Percentiles rank a stretch among this genome's conserved stretches.
Conservation (phyloP, 768 basidiomycete species). For the Asterophora lycoperdoides region DNA sequence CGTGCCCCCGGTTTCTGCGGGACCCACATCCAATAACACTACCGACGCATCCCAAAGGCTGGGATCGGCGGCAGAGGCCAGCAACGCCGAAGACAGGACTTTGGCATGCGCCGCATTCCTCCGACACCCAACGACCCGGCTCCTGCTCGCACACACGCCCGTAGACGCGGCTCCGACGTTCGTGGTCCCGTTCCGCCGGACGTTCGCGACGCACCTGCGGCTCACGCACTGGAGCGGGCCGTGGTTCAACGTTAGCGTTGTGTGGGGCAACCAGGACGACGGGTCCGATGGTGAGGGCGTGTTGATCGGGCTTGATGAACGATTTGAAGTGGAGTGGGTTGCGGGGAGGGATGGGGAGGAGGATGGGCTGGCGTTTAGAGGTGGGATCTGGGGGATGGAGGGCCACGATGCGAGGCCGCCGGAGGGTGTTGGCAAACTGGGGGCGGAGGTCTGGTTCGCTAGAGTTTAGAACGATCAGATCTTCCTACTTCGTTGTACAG, state of each 20-base stretch:
- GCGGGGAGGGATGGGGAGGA: constrained; percentile 14
- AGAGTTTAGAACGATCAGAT: no score
- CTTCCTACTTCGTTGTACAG: no score
- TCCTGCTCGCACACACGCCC: constrained; percentile 22
- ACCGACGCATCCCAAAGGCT: no score
- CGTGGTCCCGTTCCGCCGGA: constrained; percentile 30
- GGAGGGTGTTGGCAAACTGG: constrained; percentile 26
- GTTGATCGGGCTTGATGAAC: constrained; percentile 31
- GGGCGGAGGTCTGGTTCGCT: constrained; percentile 38
- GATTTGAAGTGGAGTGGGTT: constrained; percentile 38
- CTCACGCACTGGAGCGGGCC: constrained; percentile 34
- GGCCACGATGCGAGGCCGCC: constrained; percentile 28
- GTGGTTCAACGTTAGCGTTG: constrained; percentile 34
- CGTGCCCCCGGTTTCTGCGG: constrained; percentile 12
- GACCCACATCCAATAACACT: not conserved
- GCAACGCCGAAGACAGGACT: not conserved
- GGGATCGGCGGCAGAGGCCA: not conserved
- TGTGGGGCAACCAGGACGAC: constrained; percentile 31
- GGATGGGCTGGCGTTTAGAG: constrained; percentile 36
- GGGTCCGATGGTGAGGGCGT: constrained; percentile 23
- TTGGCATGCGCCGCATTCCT: constrained; percentile 22
- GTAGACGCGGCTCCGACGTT: constrained; percentile 27
- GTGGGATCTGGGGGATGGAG: constrained; percentile 38
- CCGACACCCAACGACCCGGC: constrained; percentile 22
- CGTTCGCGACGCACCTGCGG: constrained; percentile 34